Evolutionary conservation across 441 rosid species (phyloP).

Genomic region (Pelargonium citronellum): DNA sequence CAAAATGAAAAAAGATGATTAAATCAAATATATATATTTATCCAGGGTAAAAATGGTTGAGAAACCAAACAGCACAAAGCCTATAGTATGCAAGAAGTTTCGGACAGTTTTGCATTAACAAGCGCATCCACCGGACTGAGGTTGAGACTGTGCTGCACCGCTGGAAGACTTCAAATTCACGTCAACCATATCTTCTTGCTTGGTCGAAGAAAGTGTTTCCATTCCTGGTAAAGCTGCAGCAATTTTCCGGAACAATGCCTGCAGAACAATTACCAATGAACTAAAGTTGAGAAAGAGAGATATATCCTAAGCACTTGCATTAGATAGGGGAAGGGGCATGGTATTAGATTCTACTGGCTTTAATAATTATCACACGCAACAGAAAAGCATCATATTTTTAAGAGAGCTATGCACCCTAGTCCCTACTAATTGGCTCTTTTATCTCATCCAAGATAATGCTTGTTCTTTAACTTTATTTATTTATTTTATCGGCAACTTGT

Average conservation of each 20-base stretch:
- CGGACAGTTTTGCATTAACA: constrained; percentile 17
- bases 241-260: too few species aligned
- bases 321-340: not conserved
- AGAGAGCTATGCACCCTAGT: not conserved
- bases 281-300: not conserved
- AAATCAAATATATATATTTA: constrained; percentile 12
- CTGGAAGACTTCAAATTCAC: too few species aligned
- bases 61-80: constrained; percentile 10
- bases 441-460: not conserved
- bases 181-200: too few species aligned
- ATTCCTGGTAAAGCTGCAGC: too few species aligned
- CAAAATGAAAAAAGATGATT: not conserved
- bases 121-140: constrained; percentile 28
- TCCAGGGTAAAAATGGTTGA: not conserved
- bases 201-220: too few species aligned
- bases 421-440: not conserved
- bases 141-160: constrained; percentile 17
- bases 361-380: not conserved
- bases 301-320: not conserved
- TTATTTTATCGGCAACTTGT: too few species aligned
- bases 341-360: not conserved
- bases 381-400: not conserved
- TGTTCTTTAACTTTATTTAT: not conserved
- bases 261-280: constrained; percentile 9
- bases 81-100: constrained; percentile 1